These are phyloP conservation scores for Pulveroboletus ravenelii DNA, from an alignment of 768 basidiomycete species.

Conservation along the genomic window DNA sequence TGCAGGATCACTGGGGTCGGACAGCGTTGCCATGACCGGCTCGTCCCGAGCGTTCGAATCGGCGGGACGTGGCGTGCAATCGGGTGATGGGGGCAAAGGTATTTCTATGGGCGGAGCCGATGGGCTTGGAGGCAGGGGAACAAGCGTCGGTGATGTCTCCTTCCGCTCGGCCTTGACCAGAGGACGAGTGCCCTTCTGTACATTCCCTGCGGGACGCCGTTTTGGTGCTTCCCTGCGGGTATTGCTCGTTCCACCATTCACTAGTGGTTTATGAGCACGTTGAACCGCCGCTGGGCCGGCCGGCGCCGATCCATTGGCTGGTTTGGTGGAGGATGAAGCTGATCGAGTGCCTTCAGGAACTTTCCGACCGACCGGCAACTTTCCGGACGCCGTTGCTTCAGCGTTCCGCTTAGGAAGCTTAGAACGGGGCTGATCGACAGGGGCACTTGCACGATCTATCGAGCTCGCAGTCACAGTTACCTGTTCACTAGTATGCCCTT, in stretches of 20 bases:
- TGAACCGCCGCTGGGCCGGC: background rate
- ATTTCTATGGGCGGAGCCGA: conserved; percentile 14
- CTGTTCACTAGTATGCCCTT: conserved; percentile 1
- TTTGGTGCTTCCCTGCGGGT: background rate
- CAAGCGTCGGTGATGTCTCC: conserved; percentile 11
- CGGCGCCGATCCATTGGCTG: background rate
- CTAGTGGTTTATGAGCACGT: conserved; percentile 9
- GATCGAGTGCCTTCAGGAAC: conserved; percentile 2
- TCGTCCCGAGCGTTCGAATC: conserved; percentile 5
- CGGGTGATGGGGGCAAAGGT: conserved; percentile 20
- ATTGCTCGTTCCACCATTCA: conserved; percentile 9
- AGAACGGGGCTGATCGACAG: conserved; percentile 3
- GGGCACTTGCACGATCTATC: background rate
- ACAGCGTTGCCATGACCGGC: background rate
- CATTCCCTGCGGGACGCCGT: conserved; percentile 5
- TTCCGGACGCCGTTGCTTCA: conserved; percentile 3
- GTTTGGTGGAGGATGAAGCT: conserved; percentile 8
- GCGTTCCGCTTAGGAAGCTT: conserved; percentile 10
- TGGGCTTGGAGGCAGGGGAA: conserved; percentile 22
- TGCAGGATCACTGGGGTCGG: background rate
- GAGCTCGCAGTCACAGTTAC: background rate
- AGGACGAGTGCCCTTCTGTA: conserved; percentile 11
- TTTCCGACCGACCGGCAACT: conserved; percentile 7
- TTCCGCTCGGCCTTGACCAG: conserved; percentile 12
- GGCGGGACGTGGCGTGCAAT: background rate